Base-by-base conservation (phyloP, 2,329 filamentous ascomycete species). In the Thermothelomyces thermophilus region DNA sequence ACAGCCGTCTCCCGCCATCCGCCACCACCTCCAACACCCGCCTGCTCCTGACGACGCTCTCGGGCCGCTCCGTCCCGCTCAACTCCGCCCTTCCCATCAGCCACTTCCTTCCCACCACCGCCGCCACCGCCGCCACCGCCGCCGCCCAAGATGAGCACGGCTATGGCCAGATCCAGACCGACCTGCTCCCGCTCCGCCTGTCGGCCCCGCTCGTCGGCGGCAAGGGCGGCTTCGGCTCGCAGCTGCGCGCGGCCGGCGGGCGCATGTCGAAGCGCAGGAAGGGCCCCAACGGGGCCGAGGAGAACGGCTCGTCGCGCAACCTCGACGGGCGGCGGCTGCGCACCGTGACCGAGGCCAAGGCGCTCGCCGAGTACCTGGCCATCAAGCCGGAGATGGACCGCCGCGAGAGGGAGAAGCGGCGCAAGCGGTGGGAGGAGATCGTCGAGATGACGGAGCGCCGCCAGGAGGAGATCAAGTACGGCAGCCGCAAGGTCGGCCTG, bases 351-450 rank as follows among this genome's bases (percentile, higher is more conserved):
- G 93, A 98, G 66, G 93, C 93, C 30, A 98, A 98, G 68, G 87
- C 89, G 1, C 74, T 98, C 17, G 93, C 94, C 0, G 90, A 97
- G 66, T 97, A 96, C 62, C 77, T 97, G 2, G 89, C 90, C 2
- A 87, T 95, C 58, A 96, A 97, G 66, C 93, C 94, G 0, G 91
- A 96, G 54, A 96, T 98, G 91, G 93, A 96, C 56, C 83, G 85
- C 68, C 88, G 88, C 64, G 90, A 97, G 66, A 91, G 90, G 63
- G 90, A 96, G 64, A 85, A 86, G 68, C 80, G 90, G 41, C 79
- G 86, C 40, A 82, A 86, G 67, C 75, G 90, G 41, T 95, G 90
- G 89, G 84, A 95, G 66, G 80, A 90, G 62, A 86, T 97, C 48
- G 85, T 97, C 11, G 86, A 91, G 42, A 76, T 84, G 52, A 84